Base-by-base conservation (phyloP, 768 basidiomycete species). In the Pisolithus microcarpus region DNA sequence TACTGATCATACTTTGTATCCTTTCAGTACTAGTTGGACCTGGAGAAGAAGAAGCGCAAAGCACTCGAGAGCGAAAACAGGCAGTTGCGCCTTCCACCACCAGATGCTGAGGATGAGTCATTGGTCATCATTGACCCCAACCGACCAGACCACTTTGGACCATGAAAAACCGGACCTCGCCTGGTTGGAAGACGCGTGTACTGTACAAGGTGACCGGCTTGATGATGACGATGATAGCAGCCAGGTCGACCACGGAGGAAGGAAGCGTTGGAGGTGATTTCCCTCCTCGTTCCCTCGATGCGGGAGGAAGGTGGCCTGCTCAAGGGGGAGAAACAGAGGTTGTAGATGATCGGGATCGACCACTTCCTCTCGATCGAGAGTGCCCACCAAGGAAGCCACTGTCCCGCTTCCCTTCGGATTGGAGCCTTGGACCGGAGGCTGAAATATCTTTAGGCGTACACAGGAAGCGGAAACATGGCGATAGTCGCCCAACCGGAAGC, bases 141-240 rank as follows among this genome's bases (percentile, higher is more conserved):
- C 39, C 56, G 57, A 10, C 57, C 66, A 7, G 65, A 66, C 34
- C 31, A 36, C 10, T 46, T 66, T 7, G 40, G 42, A 34, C 47
- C 52, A 21, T n/a, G 52, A 49, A 42, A 43, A 19, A 30, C 47
- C 43, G 6, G 57, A 62, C 24, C 39, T 62, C 36, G 48, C 46
- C 16, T 68, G 66, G 65, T 23, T 68, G 26, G 64, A 66, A 10
- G 55, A 64, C 26, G 58, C 64, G 16, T 66, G 64, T 28, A 31
- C 50, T 38, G 62, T 66, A 42, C 62, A 51, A 43, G 66, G 65
- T 10, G 65, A 66, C 48, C 56, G 38, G 18, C 38, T 67, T 42
- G 34, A 44, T 23, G n/a, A 57, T 44, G 43, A 28, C 16, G 37
- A 51, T 40, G 57, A 26, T 4, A 54, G 61, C 19, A n/a, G 56